phyloP scores from a whole-genome alignment of 441 rosid species.

The Metrosideros polymorpha region DNA sequence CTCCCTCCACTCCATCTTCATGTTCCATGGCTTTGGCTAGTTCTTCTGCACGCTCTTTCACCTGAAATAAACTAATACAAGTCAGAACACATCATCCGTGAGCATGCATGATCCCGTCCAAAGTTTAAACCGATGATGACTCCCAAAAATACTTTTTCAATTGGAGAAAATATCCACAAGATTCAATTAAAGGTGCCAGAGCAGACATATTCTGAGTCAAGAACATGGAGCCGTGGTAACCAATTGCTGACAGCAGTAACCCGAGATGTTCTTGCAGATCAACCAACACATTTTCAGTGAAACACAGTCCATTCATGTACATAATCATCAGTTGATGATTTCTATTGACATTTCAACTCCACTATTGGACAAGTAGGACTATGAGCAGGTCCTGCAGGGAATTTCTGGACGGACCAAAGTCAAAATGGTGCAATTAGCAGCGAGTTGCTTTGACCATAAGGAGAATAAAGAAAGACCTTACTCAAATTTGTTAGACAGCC shows the following conservation, averaged over 20 bases:
- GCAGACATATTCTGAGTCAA: not conserved
- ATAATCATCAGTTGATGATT: not conserved
- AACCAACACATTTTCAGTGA: not conserved
- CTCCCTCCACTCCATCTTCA: conserved; percentile 40
- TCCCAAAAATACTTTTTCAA: not conserved
- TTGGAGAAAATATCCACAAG: not conserved
- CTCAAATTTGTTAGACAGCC: not conserved
- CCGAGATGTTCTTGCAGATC: not conserved
- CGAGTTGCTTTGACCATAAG: not conserved
- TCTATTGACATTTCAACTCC: not conserved
- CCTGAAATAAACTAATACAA: conserved; percentile 5
- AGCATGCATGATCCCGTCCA: not conserved
- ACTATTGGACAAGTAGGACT: not conserved
- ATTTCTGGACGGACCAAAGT: not conserved
- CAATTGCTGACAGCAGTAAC: not conserved
- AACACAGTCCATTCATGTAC: not conserved
- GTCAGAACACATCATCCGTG: not conserved
- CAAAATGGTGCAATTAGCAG: not conserved
- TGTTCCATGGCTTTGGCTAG: conserved; percentile 26
- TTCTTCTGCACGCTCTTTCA: conserved; percentile 22
- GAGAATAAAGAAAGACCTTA: not conserved
- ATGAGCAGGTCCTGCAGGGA: not conserved
- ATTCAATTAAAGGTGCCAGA: not conserved
- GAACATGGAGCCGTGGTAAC: not conserved
- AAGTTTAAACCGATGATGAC: not conserved